Conservation (phyloP, 768 basidiomycete genomes). For the Postia placenta region DNA sequence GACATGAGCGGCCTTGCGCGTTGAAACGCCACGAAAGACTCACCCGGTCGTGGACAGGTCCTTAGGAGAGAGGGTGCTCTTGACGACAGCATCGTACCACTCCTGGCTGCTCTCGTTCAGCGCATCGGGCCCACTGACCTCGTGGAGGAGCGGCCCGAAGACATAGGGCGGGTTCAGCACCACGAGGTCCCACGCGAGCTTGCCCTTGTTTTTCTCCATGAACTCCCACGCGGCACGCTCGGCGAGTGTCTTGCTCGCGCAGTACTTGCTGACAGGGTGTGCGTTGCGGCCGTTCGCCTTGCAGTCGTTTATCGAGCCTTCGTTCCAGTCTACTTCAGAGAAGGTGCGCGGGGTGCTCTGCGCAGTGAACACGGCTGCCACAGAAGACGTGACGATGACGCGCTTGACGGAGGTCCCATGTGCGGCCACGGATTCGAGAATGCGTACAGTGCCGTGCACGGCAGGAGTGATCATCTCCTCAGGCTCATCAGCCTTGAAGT, state of each 20-base stretch:
- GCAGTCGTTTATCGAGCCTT: slow-evolving; percentile 36
- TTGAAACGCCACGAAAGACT: neutral
- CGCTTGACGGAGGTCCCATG: slow-evolving; percentile 45
- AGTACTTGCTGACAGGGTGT: slow-evolving; percentile 37
- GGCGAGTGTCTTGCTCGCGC: slow-evolving; percentile 54
- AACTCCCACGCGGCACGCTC: slow-evolving; percentile 52
- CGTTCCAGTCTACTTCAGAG: slow-evolving; percentile 59
- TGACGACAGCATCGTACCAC: slow-evolving; percentile 19
- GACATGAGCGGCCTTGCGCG: neutral
- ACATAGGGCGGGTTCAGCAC: slow-evolving; percentile 48
- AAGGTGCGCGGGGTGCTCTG: slow-evolving; percentile 27
- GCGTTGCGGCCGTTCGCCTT: slow-evolving; percentile 46
- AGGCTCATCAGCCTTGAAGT: slow-evolving; percentile 35
- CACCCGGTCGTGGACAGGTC: neutral
- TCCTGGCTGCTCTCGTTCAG: slow-evolving; percentile 30
- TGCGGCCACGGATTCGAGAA: slow-evolving; percentile 60
- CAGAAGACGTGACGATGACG: slow-evolving; percentile 57
- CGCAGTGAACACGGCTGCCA: slow-evolving; percentile 34
- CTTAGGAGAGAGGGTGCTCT: slow-evolving; percentile 13
- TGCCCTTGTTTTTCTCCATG: slow-evolving; percentile 34
- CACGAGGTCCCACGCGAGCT: slow-evolving; percentile 25
- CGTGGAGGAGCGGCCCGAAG: slow-evolving; percentile 25
- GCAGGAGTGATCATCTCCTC: slow-evolving; percentile 62
- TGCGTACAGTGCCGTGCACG: slow-evolving; percentile 57
- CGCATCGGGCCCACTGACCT: slow-evolving; percentile 26